These are phyloP conservation scores for Exserohilum rostratum DNA, from an alignment of 2,329 filamentous ascomycete species.

Conservation along the genomic window DNA sequence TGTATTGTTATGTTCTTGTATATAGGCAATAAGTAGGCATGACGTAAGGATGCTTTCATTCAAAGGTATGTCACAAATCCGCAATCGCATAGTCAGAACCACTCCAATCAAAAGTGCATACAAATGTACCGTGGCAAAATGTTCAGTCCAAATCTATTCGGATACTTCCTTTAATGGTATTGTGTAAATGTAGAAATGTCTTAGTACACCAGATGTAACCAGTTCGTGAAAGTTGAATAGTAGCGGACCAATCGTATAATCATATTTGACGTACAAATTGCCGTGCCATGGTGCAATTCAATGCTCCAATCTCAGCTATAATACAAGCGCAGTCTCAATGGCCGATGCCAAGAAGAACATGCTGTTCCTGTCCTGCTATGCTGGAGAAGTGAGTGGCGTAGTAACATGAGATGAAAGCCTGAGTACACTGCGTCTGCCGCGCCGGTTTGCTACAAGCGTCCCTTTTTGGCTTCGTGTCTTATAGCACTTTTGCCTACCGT, in stretches of 20 bases:
- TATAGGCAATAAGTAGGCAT: constrained; percentile 1
- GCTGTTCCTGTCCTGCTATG: background rate
- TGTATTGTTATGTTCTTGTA: background rate
- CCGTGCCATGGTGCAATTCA: too few species aligned
- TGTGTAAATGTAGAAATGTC: background rate
- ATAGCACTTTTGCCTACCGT: background rate
- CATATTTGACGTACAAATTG: too few species aligned
- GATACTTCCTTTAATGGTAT: background rate
- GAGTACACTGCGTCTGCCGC: background rate
- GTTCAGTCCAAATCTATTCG: background rate
- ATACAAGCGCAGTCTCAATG: background rate
- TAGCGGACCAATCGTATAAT: too few species aligned
- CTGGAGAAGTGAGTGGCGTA: background rate
- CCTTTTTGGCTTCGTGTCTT: background rate
- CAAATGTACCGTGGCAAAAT: background rate
- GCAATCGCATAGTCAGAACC: background rate
- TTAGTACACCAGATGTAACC: background rate
- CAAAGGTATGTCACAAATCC: constrained; percentile 1
- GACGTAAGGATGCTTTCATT: constrained; percentile 17
- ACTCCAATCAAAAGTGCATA: background rate
- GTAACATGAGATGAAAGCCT: background rate
- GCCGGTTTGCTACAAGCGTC: background rate
- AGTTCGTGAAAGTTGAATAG: background rate
- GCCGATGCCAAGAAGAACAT: background rate
- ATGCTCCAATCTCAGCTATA: background rate